Evolutionary conservation across 1,284 basidiomycete species (phyloP).

Genomic region (Pseudozyma sp.): DNA sequence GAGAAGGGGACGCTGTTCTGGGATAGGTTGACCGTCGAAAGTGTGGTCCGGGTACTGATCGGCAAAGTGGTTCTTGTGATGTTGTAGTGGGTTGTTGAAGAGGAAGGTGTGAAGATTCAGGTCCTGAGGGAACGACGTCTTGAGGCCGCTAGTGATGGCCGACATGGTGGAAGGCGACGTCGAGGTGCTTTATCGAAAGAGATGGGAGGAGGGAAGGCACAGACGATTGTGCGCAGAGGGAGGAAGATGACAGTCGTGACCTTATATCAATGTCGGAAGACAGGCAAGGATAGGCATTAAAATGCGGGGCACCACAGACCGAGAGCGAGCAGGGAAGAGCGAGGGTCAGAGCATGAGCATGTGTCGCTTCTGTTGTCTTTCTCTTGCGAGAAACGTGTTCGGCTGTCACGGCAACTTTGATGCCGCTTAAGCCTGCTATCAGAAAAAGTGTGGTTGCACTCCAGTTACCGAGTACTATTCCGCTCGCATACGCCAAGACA

Average conservation of each 20-base stretch:
- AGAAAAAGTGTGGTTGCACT: too few species aligned
- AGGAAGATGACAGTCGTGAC: background rate
- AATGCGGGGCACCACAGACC: conserved; percentile 30
- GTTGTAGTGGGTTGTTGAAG: conserved; percentile 54
- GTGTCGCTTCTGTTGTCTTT: too few species aligned
- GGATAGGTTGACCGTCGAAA: conserved; percentile 38
- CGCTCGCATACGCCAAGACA: too few species aligned
- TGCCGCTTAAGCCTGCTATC: too few species aligned
- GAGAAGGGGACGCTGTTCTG: conserved; percentile 45
- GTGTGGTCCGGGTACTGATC: conserved; percentile 41
- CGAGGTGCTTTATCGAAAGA: too few species aligned
- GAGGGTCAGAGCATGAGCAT: background rate
- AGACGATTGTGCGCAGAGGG: background rate
- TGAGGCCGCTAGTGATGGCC: conserved; percentile 27
- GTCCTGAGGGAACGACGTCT: conserved; percentile 31
- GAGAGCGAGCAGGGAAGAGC: background rate
- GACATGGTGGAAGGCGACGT: conserved; percentile 9
- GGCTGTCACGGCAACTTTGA: conserved; percentile 5
- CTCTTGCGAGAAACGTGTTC: background rate
- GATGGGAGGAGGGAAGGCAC: background rate
- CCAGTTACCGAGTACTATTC: too few species aligned
- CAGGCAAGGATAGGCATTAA: background rate
- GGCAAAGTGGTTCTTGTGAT: conserved; percentile 38
- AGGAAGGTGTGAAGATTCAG: conserved; percentile 47
- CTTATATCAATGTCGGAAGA: conserved; percentile 10